Conservation (phyloP, 2,329 filamentous ascomycete species). For the Lachnellula cervina region DNA sequence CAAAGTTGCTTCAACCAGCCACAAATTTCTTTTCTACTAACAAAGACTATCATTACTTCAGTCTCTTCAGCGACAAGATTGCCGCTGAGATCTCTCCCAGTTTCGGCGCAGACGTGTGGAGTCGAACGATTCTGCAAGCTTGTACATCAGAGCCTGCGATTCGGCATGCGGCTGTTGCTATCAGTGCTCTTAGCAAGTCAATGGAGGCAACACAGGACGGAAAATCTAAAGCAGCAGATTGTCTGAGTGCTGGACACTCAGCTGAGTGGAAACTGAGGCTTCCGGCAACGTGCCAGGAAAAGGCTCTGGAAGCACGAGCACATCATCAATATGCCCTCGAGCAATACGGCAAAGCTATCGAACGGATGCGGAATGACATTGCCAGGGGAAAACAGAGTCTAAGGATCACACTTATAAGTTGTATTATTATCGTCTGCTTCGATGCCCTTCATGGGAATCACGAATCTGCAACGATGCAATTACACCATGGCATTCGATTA, state of each 20-base stretch:
- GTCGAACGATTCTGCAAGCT: constrained; percentile 17
- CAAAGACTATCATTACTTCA: constrained; percentile 17
- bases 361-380: constrained; percentile 12
- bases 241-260: background rate
- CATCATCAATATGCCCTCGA: constrained; percentile 17
- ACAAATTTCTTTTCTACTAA: constrained; percentile 12
- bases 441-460: constrained; percentile 20
- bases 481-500: constrained; percentile 16
- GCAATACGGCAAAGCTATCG: constrained; percentile 20
- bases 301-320: constrained; percentile 2
- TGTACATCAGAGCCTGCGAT: constrained; percentile 13
- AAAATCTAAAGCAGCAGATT: background rate
- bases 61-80: constrained; percentile 14
- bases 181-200: constrained; percentile 19
- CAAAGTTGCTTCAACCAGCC: constrained; percentile 2
- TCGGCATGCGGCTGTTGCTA: constrained; percentile 19
- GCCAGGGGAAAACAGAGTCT: constrained; percentile 10
- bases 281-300: background rate
- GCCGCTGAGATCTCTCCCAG: constrained; percentile 15
- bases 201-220: constrained; percentile 12
- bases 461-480: constrained; percentile 17
- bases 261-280: too few species aligned
- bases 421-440: constrained; percentile 18
- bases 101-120: constrained; percentile 16
- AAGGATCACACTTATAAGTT: constrained; percentile 17